Percentiles rank a stretch among this genome's conserved stretches.
phyloP scores from a whole-genome alignment of 305 asterid species.

The Ilex paraguariensis region DNA sequence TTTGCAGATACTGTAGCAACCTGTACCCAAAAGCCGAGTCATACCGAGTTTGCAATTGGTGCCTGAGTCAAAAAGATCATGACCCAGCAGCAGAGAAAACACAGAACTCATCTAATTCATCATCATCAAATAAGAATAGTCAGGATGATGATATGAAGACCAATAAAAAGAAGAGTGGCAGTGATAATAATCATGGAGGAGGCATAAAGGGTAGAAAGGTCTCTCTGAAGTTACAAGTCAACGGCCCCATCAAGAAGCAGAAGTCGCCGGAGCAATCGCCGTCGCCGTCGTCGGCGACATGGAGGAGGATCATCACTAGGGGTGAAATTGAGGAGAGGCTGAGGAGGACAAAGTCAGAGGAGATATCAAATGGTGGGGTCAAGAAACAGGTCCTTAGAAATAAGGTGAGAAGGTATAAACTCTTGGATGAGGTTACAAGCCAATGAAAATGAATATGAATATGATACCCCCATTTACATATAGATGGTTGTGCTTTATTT shows the following conservation, averaged over 20 bases:
- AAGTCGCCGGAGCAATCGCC: slow-evolving; percentile 31
- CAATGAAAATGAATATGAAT: background rate
- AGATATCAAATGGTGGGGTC: slow-evolving; percentile 24
- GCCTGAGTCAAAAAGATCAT: slow-evolving; percentile 35
- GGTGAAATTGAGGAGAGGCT: slow-evolving; percentile 20
- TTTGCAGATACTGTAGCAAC: slow-evolving; percentile 69
- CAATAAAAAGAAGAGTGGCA: slow-evolving; percentile 24
- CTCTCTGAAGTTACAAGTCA: slow-evolving; percentile 13
- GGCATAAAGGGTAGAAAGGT: slow-evolving; percentile 8
- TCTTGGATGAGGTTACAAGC: slow-evolving; percentile 61
- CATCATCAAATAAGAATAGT: slow-evolving; percentile 23
- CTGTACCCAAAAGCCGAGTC: slow-evolving; percentile 48
- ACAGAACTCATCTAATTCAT: slow-evolving; percentile 24
- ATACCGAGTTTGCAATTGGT: slow-evolving; percentile 61
- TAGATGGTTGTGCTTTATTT: too few relatives aligned
- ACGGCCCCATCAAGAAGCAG: slow-evolving; percentile 34
- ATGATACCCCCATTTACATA: too few relatives aligned
- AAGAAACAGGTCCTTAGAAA: slow-evolving; percentile 40
- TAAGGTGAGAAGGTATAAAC: slow-evolving; percentile 70
- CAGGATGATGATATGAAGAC: slow-evolving; percentile 19
- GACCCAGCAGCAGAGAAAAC: slow-evolving; percentile 9
- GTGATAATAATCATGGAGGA: background rate
- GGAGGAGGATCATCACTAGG: slow-evolving; percentile 30
- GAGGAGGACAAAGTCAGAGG: slow-evolving; percentile 47
- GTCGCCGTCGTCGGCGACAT: slow-evolving; percentile 12